phyloP scores from a whole-genome alignment of 1,284 basidiomycete genomes.

The Agroathelia rolfsii region DNA sequence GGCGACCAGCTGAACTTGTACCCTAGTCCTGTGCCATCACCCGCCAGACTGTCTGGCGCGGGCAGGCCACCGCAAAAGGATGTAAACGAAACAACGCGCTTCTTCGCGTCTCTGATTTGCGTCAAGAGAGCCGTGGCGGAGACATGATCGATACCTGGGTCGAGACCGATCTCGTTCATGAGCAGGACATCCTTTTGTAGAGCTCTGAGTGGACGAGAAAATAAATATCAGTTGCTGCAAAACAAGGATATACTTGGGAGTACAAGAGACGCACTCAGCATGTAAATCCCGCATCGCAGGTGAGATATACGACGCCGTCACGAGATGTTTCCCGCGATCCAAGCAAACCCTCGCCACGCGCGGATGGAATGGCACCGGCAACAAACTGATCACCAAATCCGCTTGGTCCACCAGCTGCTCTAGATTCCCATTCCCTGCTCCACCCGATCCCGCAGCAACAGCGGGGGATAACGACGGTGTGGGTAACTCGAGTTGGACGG shows the following conservation, averaged over 20 bases:
- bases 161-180: constrained; percentile 89
- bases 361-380: constrained; percentile 75
- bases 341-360: constrained; percentile 74
- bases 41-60: constrained; percentile 53
- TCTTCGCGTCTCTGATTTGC: constrained; percentile 45
- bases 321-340: constrained; percentile 63
- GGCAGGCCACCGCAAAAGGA: constrained; percentile 95
- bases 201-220: constrained; percentile 38
- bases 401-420: constrained; percentile 42
- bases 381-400: constrained; percentile 52
- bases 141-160: constrained; percentile 94
- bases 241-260: neutral
- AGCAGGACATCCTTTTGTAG: constrained; percentile 60
- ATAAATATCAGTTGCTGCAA: neutral
- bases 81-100: constrained; percentile 68
- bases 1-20: constrained; percentile 98
- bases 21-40: constrained; percentile 57
- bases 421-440: too few relatives aligned
- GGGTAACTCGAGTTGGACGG: constrained; percentile 62
- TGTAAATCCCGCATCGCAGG: constrained; percentile 70
- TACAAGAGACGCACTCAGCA: constrained; percentile 34
- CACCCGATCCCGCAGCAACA: constrained; percentile 69
- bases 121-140: constrained; percentile 76
- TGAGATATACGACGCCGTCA: constrained; percentile 91
- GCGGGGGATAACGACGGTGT: constrained; percentile 68